Evolutionary conservation across 805 yeast species (phyloP).

Genomic region (Candida wancherniae): DNA sequence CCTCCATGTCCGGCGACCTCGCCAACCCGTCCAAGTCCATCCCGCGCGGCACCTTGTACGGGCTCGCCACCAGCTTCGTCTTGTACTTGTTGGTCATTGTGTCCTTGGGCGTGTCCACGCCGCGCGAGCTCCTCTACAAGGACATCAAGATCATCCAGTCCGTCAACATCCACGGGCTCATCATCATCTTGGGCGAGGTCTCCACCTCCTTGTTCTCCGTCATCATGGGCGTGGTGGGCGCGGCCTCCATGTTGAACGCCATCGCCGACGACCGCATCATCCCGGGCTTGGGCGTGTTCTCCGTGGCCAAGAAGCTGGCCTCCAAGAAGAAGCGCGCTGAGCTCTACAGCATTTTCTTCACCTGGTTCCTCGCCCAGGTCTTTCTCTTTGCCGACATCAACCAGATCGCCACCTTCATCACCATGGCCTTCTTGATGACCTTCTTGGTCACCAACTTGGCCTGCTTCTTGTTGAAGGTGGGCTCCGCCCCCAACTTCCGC

Average conservation of each 20-base stretch:
- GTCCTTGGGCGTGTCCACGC: slow-evolving; percentile 73
- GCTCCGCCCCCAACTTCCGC: slow-evolving; percentile 97
- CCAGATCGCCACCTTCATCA: slow-evolving; percentile 89
- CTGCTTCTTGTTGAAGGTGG: slow-evolving; percentile 79
- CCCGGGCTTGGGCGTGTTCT: slow-evolving; percentile 67
- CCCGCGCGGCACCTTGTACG: slow-evolving; percentile 91
- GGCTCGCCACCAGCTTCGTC: slow-evolving; percentile 68
- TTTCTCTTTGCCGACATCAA: slow-evolving; percentile 88
- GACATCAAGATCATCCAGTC: slow-evolving; percentile 87
- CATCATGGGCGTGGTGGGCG: slow-evolving; percentile 93
- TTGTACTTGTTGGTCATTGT: slow-evolving; percentile 78
- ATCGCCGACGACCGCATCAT: slow-evolving; percentile 82
- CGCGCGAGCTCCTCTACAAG: slow-evolving; percentile 67
- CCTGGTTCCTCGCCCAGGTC: slow-evolving; percentile 80
- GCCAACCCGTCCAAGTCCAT: slow-evolving; percentile 81
- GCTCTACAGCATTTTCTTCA: slow-evolving; percentile 57
- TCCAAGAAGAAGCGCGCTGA: slow-evolving; percentile 50
- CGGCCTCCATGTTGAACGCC: slow-evolving; percentile 87
- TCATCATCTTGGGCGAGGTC: slow-evolving; percentile 83
- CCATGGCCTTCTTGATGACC: slow-evolving; percentile 97
- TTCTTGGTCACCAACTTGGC: slow-evolving; percentile 92
- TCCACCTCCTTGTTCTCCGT: slow-evolving; percentile 89
- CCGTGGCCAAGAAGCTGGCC: slow-evolving; percentile 36
- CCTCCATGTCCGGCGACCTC: slow-evolving; percentile 96
- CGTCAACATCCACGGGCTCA: slow-evolving; percentile 59